Conservation (phyloP, 176 grass and related monocot genomes). For the Aegilops longissima region DNA sequence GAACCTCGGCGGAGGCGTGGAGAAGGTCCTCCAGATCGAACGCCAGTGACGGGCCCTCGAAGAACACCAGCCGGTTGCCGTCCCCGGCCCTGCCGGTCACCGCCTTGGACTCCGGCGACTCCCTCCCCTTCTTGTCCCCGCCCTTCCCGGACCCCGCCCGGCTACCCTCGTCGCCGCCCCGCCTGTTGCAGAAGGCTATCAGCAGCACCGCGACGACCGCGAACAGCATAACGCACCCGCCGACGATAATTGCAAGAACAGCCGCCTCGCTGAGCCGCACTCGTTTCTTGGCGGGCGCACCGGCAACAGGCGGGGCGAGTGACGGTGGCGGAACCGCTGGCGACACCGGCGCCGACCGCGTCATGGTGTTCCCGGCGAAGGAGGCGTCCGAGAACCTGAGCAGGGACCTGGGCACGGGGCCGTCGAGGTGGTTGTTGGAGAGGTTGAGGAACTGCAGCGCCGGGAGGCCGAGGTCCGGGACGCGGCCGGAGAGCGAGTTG, state of each 20-base stretch:
- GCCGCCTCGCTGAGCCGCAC: slow-evolving; percentile 50
- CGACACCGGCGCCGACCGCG: neutral
- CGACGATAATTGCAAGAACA: slow-evolving; percentile 72
- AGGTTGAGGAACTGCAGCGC: slow-evolving; percentile 69
- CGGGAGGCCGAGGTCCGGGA: slow-evolving; percentile 68
- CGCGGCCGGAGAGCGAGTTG: slow-evolving; percentile 72
- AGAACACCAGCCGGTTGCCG: slow-evolving; percentile 82
- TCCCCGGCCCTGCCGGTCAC: slow-evolving; percentile 56
- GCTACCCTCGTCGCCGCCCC: neutral
- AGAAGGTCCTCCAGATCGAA: slow-evolving; percentile 96
- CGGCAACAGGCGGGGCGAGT: neutral
- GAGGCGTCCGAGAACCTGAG: slow-evolving; percentile 44
- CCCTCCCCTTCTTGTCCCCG: slow-evolving; percentile 43
- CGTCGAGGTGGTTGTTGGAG: slow-evolving; percentile 75
- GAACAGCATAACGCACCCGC: slow-evolving; percentile 47
- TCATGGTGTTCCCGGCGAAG: slow-evolving; percentile 58
- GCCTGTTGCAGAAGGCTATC: slow-evolving; percentile 56
- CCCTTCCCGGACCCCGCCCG: slow-evolving; percentile 14
- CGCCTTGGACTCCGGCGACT: slow-evolving; percentile 77
- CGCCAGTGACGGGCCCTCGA: slow-evolving; percentile 74
- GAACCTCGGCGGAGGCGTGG: slow-evolving; percentile 90
- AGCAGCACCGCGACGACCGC: slow-evolving; percentile 44
- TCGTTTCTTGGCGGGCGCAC: neutral
- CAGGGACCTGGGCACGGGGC: slow-evolving; percentile 48
- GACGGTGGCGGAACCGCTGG: neutral